These are phyloP conservation scores for Cardamine chenopodiifolia DNA, from an alignment of 345 rosid genomes.

Conservation along the genomic window DNA sequence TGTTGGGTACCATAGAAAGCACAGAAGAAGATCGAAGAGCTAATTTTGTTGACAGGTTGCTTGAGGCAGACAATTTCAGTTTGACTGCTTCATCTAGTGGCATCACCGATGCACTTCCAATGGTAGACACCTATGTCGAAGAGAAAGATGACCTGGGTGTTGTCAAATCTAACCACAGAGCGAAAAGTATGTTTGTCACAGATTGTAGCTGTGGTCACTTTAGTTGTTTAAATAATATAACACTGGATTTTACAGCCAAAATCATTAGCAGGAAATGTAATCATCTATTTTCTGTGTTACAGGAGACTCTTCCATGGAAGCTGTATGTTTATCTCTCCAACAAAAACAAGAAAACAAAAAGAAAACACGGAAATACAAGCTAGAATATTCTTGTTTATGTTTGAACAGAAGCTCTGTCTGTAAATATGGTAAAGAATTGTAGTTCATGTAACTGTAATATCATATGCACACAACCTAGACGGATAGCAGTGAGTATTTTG, in stretches of 20 bases:
- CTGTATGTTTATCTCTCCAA: constrained; percentile 60
- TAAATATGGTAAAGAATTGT: background rate
- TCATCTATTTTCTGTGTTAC: constrained; percentile 33
- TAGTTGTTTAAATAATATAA: background rate
- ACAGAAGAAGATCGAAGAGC: constrained; percentile 67
- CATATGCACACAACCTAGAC: constrained; percentile 94
- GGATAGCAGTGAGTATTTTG: constrained; percentile 71
- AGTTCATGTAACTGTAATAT: constrained; percentile 58
- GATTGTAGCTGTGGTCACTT: constrained; percentile 15
- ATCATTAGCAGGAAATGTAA: constrained; percentile 2
- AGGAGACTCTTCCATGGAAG: constrained; percentile 49
- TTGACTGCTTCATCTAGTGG: constrained; percentile 35
- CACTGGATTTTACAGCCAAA: constrained; percentile 9
- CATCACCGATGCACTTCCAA: constrained; percentile 37
- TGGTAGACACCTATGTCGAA: constrained; percentile 41
- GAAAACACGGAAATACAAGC: constrained; percentile 68
- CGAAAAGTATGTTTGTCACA: constrained; percentile 52
- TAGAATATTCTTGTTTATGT: constrained; percentile 37
- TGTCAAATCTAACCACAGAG: constrained; percentile 42
- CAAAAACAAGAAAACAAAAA: constrained; percentile 62
- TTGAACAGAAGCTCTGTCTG: background rate
- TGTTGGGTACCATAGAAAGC: constrained; percentile 50
- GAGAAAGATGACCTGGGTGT: constrained; percentile 41
- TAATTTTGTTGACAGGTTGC: constrained; percentile 72
- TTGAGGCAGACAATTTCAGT: constrained; percentile 52